Conservation (phyloP, 148 eudicot genomes). For the Talinum fruticosum region DNA sequence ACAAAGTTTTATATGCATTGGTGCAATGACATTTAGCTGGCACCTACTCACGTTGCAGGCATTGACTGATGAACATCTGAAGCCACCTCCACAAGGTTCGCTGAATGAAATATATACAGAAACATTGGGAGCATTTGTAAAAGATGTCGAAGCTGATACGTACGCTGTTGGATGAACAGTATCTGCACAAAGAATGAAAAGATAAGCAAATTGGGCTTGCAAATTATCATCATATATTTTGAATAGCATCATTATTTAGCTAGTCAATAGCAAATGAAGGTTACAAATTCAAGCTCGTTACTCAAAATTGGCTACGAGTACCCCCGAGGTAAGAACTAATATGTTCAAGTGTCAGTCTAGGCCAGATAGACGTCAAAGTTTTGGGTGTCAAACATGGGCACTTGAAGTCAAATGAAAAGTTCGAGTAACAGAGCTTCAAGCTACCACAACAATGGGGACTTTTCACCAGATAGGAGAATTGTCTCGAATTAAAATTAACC, state of each 20-base stretch:
- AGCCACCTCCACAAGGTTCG: constrained; percentile 87
- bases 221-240: background rate
- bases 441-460: background rate
- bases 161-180: constrained; percentile 80
- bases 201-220: constrained; percentile 8
- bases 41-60: constrained; percentile 83
- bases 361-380: background rate
- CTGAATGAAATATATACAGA: constrained; percentile 70
- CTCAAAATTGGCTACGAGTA: no score
- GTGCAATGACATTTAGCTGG: constrained; percentile 18
- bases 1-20: background rate
- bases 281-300: background rate
- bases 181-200: constrained; percentile 46
- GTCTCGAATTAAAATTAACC: background rate
- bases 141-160: constrained; percentile 51
- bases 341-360: background rate
- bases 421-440: background rate
- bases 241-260: background rate
- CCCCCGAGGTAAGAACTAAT: background rate
- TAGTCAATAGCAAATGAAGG: background rate
- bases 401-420: background rate
- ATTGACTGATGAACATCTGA: constrained; percentile 60
- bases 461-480: background rate
- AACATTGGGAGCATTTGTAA: constrained; percentile 57
- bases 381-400: background rate